Evolutionary conservation across 768 basidiomycete species (phyloP).

Genomic region (Cytidiella melzeri): DNA sequence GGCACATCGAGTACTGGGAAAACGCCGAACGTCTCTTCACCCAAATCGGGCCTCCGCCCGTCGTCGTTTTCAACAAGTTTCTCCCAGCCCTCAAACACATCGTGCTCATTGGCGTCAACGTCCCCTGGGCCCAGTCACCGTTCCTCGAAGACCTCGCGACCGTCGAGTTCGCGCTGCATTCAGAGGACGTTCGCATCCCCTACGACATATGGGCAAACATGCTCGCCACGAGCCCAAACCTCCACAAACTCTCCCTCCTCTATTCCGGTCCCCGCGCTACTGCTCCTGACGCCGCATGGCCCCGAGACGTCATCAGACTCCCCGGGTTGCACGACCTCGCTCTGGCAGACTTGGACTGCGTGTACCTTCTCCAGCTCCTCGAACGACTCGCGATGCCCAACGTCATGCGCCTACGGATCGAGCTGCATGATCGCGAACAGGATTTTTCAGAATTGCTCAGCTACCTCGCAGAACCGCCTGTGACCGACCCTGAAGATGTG

Average conservation of each 20-base stretch:
- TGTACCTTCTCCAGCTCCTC: slow-evolving; percentile 43
- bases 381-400: slow-evolving; percentile 40
- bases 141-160: slow-evolving; percentile 44
- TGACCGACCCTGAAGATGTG: slow-evolving; percentile 9
- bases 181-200: slow-evolving; percentile 50
- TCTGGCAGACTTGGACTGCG: slow-evolving; percentile 51
- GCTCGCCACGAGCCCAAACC: slow-evolving; percentile 42
- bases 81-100: slow-evolving; percentile 49
- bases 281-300: slow-evolving; percentile 26
- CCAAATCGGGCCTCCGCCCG: slow-evolving; percentile 54
- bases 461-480: slow-evolving; percentile 14
- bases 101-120: slow-evolving; percentile 60
- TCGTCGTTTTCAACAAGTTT: slow-evolving; percentile 47
- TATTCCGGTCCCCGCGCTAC: slow-evolving; percentile 48
- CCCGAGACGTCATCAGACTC: slow-evolving; percentile 28
- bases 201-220: slow-evolving; percentile 50
- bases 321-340: slow-evolving; percentile 37
- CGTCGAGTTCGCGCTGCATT: slow-evolving; percentile 56
- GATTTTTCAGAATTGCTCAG: slow-evolving; percentile 43
- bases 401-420: slow-evolving; percentile 39
- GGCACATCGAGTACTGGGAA: slow-evolving; percentile 56
- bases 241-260: slow-evolving; percentile 44
- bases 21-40: slow-evolving; percentile 44
- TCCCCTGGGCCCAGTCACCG: slow-evolving; percentile 53
- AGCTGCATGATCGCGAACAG: slow-evolving; percentile 34